phyloP scores from a whole-genome alignment of 257 asterid genomes.

The Penstemon davidsonii region DNA sequence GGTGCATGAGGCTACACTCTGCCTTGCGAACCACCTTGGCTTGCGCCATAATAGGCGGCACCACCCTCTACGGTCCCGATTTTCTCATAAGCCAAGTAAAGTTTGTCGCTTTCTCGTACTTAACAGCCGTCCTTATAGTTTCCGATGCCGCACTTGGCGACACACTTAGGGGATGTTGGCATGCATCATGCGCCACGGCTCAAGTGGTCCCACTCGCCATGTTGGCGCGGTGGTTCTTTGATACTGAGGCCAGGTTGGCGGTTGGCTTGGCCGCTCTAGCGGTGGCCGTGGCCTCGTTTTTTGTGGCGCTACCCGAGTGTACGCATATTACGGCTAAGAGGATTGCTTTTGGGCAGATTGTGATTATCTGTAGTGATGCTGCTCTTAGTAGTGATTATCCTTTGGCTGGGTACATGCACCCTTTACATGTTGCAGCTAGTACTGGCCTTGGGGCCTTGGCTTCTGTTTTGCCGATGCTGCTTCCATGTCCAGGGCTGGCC shows the following conservation, averaged over 20 bases:
- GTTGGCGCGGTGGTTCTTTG: conserved; percentile 32
- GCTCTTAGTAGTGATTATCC: conserved; percentile 31
- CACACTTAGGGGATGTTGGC: conserved; percentile 56
- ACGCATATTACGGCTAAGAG: conserved; percentile 51
- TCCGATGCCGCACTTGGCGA: conserved; percentile 61
- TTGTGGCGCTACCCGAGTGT: conserved; percentile 53
- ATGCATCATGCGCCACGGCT: conserved; percentile 48
- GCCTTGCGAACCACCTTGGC: conserved; percentile 53
- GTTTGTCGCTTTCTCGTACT: conserved; percentile 58
- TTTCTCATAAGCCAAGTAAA: conserved; percentile 27
- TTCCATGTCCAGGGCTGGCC: conserved; percentile 59
- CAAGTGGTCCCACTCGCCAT: conserved; percentile 56
- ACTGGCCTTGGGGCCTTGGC: conserved; percentile 56
- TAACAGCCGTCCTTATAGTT: conserved; percentile 46
- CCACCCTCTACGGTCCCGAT: conserved; percentile 57
- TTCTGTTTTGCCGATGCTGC: conserved; percentile 46
- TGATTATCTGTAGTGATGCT: conserved; percentile 43
- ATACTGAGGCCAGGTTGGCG: conserved; percentile 26
- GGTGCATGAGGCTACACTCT: conserved; percentile 61
- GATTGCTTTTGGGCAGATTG: conserved; percentile 69
- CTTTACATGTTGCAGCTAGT: conserved; percentile 52
- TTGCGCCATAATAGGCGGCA: conserved; percentile 48
- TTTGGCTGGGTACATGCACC: conserved; percentile 33
- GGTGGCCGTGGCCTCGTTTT: conserved; percentile 40
- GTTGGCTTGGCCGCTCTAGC: conserved; percentile 34